A percentile compares a stretch with the other conserved stretches of the same genome.
Evolutionary conservation across 352 stramenopile species (phyloP).

Genomic region (Pythium apleroticum): DNA sequence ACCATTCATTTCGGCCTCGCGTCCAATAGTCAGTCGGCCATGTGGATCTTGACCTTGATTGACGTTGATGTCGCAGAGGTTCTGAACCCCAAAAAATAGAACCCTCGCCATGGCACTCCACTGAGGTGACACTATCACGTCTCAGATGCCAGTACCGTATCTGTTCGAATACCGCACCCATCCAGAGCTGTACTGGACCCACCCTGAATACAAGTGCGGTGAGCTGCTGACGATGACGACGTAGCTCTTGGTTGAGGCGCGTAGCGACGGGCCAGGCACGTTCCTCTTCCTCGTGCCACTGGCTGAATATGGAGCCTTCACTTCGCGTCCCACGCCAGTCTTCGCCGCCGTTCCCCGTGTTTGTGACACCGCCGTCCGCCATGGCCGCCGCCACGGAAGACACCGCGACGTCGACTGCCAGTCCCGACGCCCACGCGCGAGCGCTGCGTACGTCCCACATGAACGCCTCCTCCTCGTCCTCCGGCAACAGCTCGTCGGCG

Average conservation of each 20-base stretch:
- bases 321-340: slow-evolving; percentile 2
- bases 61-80: neutral
- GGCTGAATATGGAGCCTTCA: slow-evolving; percentile 6
- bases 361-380: neutral
- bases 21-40: neutral
- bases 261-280: slow-evolving; percentile 13
- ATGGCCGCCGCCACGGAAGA: neutral
- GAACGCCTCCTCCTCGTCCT: slow-evolving; percentile 21
- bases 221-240: neutral
- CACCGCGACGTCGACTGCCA: neutral
- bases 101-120: neutral
- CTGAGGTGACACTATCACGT: neutral
- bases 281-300: slow-evolving; percentile 18
- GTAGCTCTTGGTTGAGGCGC: neutral
- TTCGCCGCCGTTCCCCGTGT: slow-evolving; percentile 1
- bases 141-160: neutral
- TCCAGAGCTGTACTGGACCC: neutral
- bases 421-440: neutral
- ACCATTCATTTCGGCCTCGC: neutral
- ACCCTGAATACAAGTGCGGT: slow-evolving; percentile 4
- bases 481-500: slow-evolving; percentile 16
- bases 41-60: neutral
- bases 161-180: neutral
- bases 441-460: slow-evolving; percentile 19
- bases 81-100: slow-evolving; percentile 3